These are phyloP conservation scores for Pueraria montana DNA, from an alignment of 306 rosid genomes.

Conservation along the genomic window DNA sequence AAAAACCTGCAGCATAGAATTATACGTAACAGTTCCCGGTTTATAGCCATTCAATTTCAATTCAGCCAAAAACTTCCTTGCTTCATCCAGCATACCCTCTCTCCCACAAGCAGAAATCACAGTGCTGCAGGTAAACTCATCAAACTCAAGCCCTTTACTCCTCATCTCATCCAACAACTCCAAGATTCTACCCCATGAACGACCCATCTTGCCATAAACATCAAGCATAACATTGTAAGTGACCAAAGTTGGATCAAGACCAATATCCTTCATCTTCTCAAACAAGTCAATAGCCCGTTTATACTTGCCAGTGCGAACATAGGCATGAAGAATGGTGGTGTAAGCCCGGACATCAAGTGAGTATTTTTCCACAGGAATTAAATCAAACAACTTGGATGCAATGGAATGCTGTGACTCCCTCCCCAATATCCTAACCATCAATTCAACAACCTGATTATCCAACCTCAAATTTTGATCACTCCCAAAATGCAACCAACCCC, in stretches of 20 bases:
- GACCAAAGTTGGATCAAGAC: conserved; percentile 85
- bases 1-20: conserved; percentile 82
- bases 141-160: conserved; percentile 71
- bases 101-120: conserved; percentile 95
- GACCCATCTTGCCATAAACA: conserved; percentile 97
- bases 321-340: conserved; percentile 80
- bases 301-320: conserved; percentile 83
- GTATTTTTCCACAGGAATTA: conserved; percentile 79
- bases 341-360: conserved; percentile 81
- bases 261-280: conserved; percentile 75
- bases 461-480: conserved; percentile 59
- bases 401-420: conserved; percentile 87
- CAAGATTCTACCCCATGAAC: conserved; percentile 81
- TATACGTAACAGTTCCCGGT: conserved; percentile 89
- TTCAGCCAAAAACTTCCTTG: conserved; percentile 75
- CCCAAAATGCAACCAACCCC: conserved; percentile 65
- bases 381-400: conserved; percentile 83
- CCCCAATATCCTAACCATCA: conserved; percentile 82
- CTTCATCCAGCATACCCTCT: conserved; percentile 89
- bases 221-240: conserved; percentile 96
- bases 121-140: conserved; percentile 94
- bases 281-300: conserved; percentile 74
- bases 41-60: conserved; percentile 74
- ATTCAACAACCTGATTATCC: conserved; percentile 74
- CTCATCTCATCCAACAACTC: conserved; percentile 86